phyloP scores from a whole-genome alignment of 2,329 filamentous ascomycete species.

The Aureobasidium sp. region DNA sequence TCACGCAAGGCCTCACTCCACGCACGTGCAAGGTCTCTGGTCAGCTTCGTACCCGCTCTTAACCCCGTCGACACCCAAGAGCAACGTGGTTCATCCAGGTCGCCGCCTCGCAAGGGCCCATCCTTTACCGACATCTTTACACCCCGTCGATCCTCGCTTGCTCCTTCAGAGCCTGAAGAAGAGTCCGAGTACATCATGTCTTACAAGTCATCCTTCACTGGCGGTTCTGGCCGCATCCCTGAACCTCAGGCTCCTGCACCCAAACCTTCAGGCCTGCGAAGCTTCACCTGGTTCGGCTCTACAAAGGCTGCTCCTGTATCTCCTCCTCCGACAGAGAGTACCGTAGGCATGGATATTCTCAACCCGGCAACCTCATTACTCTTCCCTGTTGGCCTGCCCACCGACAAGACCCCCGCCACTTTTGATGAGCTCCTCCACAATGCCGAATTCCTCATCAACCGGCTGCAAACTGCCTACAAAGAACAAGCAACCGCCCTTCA shows the following conservation, averaged over 20 bases:
- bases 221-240: slow-evolving; percentile 9
- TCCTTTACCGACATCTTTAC: slow-evolving; percentile 12
- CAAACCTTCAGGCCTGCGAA: slow-evolving; percentile 2
- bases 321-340: slow-evolving; percentile 12
- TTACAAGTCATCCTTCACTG: slow-evolving; percentile 26
- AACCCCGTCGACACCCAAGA: not conserved
- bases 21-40: slow-evolving; percentile 11
- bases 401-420: slow-evolving; percentile 43
- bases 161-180: slow-evolving; percentile 18
- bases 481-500: slow-evolving; percentile 42
- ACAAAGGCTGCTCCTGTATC: slow-evolving; percentile 15
- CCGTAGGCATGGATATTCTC: slow-evolving; percentile 40
- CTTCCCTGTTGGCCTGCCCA: slow-evolving; percentile 43
- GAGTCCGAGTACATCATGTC: slow-evolving; percentile 28
- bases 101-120: slow-evolving; percentile 10
- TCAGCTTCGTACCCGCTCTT: slow-evolving; percentile 8
- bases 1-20: slow-evolving; percentile 13
- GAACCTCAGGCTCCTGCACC: slow-evolving; percentile 5
- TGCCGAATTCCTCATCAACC: slow-evolving; percentile 45
- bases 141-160: slow-evolving; percentile 7
- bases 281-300: slow-evolving; percentile 28
- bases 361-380: slow-evolving; percentile 46
- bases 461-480: slow-evolving; percentile 50
- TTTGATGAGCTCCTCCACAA: slow-evolving; percentile 50
- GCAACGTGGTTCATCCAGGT: slow-evolving; percentile 8